Evolutionary conservation across 148 eudicot species (phyloP).

Genomic region (Rhododendron ovatum): DNA sequence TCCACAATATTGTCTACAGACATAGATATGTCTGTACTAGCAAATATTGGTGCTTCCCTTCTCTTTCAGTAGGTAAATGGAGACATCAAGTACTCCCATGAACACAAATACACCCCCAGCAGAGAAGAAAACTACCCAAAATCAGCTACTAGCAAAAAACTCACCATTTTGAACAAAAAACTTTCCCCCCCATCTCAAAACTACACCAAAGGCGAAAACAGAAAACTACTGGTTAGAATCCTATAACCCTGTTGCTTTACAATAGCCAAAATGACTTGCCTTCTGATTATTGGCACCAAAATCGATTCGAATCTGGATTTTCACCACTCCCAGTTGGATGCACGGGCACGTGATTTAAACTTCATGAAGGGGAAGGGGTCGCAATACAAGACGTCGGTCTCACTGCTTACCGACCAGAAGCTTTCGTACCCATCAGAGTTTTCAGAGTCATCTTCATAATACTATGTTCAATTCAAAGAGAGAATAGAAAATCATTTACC

Average conservation of each 20-base stretch:
- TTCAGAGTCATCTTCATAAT: constrained; percentile 1
- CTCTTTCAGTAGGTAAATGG: neutral
- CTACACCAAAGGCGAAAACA: neutral
- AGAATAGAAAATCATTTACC: neutral
- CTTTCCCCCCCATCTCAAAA: neutral
- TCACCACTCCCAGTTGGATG: neutral
- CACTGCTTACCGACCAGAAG: constrained; percentile 7
- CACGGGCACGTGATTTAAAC: neutral
- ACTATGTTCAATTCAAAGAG: neutral
- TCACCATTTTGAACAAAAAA: neutral
- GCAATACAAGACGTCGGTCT: constrained; percentile 3
- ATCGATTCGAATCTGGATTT: neutral
- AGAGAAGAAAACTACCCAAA: neutral
- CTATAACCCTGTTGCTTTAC: constrained; percentile 15
- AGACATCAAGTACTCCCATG: neutral
- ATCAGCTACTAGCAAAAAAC: neutral
- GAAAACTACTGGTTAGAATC: neutral
- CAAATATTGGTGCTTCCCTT: neutral
- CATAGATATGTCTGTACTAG: neutral
- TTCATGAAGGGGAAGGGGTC: neutral
- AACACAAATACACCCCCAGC: neutral
- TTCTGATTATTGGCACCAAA: constrained; percentile 3
- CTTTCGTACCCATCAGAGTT: constrained; percentile 3
- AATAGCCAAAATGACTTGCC: constrained; percentile 45
- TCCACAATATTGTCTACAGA: neutral